phyloP scores from a whole-genome alignment of 257 asterid species.

The Cordia subcordata region DNA sequence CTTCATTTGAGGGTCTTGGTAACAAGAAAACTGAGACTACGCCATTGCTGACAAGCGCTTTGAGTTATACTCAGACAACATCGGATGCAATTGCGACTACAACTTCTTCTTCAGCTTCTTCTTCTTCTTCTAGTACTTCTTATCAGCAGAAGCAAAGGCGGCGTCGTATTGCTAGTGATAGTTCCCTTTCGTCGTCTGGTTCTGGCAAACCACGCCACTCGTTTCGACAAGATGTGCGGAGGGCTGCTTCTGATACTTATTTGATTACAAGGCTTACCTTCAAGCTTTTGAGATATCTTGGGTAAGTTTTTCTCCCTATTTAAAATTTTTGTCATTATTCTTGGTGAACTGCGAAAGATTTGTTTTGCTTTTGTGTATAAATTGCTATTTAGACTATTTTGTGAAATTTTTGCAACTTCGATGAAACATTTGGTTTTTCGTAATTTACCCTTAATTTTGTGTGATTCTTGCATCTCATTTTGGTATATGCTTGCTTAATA shows the following conservation, averaged over 20 bases:
- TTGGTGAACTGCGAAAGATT: neutral
- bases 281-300: conserved; percentile 58
- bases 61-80: conserved; percentile 33
- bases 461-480: too few relatives aligned
- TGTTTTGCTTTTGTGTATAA: too few relatives aligned
- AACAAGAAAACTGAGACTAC: conserved; percentile 37
- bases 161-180: conserved; percentile 60
- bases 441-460: too few relatives aligned
- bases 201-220: conserved; percentile 20
- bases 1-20: conserved; percentile 31
- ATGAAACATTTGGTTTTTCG: too few relatives aligned
- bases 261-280: conserved; percentile 51
- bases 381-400: too few relatives aligned
- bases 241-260: conserved; percentile 55
- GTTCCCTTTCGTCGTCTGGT: conserved; percentile 30
- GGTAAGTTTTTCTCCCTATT: conserved; percentile 41
- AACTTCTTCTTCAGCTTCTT: conserved; percentile 5
- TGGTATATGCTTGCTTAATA: too few relatives aligned
- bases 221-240: conserved; percentile 35
- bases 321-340: neutral
- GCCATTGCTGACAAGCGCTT: conserved; percentile 60
- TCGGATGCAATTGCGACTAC: conserved; percentile 1
- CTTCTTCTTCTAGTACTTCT: conserved; percentile 18
- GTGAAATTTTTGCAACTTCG: too few relatives aligned
- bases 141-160: conserved; percentile 55